Percentiles rank a stretch among this genome's conserved stretches.
Evolutionary conservation across 331 rosid species (phyloP).

Genomic region (Rhamnella rubrinervis): DNA sequence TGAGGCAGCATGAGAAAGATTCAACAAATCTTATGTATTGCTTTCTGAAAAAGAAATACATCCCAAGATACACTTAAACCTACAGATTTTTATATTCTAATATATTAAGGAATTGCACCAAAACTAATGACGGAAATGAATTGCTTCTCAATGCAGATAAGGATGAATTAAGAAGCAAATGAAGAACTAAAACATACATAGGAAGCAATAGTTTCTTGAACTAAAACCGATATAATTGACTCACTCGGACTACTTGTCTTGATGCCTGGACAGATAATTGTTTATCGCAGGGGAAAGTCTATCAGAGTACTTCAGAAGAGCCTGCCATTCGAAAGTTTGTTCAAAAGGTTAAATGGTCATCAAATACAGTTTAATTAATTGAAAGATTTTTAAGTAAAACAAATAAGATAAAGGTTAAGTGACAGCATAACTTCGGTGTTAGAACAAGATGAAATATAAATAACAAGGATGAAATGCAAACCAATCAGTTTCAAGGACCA

Average conservation of each 20-base stretch:
- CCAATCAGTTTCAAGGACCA: no score
- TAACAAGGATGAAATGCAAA: no score
- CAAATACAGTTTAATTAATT: no score
- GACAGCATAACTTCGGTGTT: no score
- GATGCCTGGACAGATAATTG: conserved; percentile 95
- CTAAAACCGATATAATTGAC: conserved; percentile 33
- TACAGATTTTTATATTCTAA: neutral
- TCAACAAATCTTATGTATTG: conserved; percentile 21
- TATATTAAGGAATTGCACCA: conserved; percentile 5
- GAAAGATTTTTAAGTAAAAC: no score
- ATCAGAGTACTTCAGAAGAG: conserved; percentile 96
- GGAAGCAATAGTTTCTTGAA: conserved; percentile 2
- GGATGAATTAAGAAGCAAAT: conserved; percentile 3
- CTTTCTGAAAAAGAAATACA: neutral
- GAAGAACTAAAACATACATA: conserved; percentile 14
- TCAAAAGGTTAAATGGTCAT: no score
- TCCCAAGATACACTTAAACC: conserved; percentile 16
- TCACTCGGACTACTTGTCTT: conserved; percentile 94
- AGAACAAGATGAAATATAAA: no score
- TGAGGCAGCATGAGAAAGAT: conserved; percentile 69
- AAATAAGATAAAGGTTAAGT: no score
- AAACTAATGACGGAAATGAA: conserved; percentile 1
- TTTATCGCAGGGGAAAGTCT: conserved; percentile 95
- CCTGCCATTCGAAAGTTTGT: no score
- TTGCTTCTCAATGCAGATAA: neutral